Evolutionary conservation across 495 filamentous ascomycete species (phyloP), one percentile per base, ranked within the genome.

Genomic region (Aspergillus sparsus): DNA sequence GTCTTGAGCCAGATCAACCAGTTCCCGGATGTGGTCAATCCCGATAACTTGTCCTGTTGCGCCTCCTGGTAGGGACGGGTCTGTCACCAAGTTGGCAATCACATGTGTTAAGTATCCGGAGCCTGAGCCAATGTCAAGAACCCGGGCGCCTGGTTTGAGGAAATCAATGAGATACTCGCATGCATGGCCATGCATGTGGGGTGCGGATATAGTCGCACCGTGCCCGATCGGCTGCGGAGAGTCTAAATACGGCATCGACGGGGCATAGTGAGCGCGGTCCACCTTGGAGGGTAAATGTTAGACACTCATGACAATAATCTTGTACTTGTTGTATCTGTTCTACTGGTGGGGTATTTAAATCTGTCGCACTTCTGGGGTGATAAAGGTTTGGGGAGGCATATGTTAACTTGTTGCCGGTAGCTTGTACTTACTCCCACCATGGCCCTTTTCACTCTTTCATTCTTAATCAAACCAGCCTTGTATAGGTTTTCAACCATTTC

Each of bases 171-270:
- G 80, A 31, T 85, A 80, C 72, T 91, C 87, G 53, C 83, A 81
- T 36, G 89, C 89, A 36, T 86, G 80, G 68, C 90, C 93, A 76
- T 98, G 94, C 91, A 98, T 98, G 80, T 98, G 94, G 15, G 94
- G 94, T 18, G 94, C 94, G 33, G 89, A 93, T 65, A 98, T 98
- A 53, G 95, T 98, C 53, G 94, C 94, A 13, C 71, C 64, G 72
- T 90, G 85, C 53, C 95, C 93, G 74, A 98, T 98, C 57, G 83
- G 68, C 72, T 98, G 93, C 8, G 94, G 94, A 27, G 87, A 90
- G 81, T 98, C 94, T 53, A 90, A 84, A 77, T 98, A 98, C 1
- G 94, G 84, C 49, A 83, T 82, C 16, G 86, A 82, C 5, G 80
- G 82, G 32, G 78, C 75, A 79, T 93, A 98, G 74, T 97, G 85